Evolutionary conservation across 495 filamentous ascomycete species (phyloP).

Genomic region (Echria macrotheca): DNA sequence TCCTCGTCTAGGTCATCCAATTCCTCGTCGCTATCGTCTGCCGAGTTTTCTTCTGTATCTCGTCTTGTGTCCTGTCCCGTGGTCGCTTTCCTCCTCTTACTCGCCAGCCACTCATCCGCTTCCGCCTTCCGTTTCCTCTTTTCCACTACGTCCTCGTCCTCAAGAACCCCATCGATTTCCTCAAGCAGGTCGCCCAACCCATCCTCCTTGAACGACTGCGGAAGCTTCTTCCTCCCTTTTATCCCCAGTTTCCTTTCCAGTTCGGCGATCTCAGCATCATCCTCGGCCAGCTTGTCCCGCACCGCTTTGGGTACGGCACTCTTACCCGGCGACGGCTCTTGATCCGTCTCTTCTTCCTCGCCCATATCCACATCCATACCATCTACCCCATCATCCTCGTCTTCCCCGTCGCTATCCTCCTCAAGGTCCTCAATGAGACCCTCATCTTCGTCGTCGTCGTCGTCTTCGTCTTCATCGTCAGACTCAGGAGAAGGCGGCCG

Average conservation of each 20-base stretch:
- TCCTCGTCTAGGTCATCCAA: conserved; percentile 30
- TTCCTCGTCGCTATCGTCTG: conserved; percentile 24
- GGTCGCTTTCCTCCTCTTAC: conserved; percentile 41
- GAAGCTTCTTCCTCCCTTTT: conserved; percentile 67
- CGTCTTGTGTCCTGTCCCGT: conserved; percentile 14
- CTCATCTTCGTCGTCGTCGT: conserved; percentile 22
- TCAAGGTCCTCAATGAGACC: conserved; percentile 24
- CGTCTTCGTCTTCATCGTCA: conserved; percentile 13
- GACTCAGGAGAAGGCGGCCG: conserved; percentile 7
- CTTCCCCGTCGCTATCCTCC: conserved; percentile 24
- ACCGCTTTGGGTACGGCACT: conserved; percentile 50
- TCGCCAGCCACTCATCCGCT: conserved; percentile 46
- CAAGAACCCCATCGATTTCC: conserved; percentile 55
- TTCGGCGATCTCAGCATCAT: conserved; percentile 82
- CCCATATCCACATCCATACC: conserved; percentile 22
- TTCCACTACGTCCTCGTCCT: conserved; percentile 48
- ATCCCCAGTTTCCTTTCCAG: conserved; percentile 86
- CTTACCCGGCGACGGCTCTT: conserved; percentile 15
- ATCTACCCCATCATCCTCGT: conserved; percentile 31
- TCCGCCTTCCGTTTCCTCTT: conserved; percentile 65
- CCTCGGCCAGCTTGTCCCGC: conserved; percentile 60
- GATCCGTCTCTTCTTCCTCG: conserved; percentile 20
- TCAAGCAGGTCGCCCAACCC: conserved; percentile 75
- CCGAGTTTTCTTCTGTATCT: conserved; percentile 25
- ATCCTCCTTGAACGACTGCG: conserved; percentile 76